These are phyloP conservation scores for Starmerella bombi DNA, from an alignment of 805 yeast species.

Conservation along the genomic window DNA sequence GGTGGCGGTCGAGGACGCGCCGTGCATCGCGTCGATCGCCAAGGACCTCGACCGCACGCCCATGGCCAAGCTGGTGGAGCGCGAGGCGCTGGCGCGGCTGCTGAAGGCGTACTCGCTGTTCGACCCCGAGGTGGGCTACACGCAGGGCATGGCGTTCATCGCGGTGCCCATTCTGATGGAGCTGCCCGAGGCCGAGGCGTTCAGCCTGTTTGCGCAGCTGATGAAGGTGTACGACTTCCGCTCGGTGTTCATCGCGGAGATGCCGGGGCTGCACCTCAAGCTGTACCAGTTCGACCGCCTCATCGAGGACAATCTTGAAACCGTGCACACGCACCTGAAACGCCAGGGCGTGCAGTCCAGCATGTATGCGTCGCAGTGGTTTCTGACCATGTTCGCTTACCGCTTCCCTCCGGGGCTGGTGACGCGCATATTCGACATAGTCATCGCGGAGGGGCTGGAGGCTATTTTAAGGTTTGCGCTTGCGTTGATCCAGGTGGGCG, in stretches of 20 bases:
- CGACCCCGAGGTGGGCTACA: constrained; percentile 91
- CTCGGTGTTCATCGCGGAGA: constrained; percentile 66
- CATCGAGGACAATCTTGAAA: constrained; percentile 63
- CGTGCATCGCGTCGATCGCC: constrained; percentile 61
- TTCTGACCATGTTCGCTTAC: constrained; percentile 85
- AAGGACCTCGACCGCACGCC: constrained; percentile 80
- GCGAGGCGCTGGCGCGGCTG: constrained; percentile 54
- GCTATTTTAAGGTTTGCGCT: constrained; percentile 73
- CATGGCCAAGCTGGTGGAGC: constrained; percentile 47
- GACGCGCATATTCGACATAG: constrained; percentile 70
- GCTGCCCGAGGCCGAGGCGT: constrained; percentile 71
- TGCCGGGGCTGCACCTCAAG: constrained; percentile 82
- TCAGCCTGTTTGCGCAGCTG: constrained; percentile 61
- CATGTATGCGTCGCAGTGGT: constrained; percentile 98
- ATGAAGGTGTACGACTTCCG: constrained; percentile 81
- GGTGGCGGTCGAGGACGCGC: constrained; percentile 37
- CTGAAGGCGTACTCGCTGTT: constrained; percentile 72
- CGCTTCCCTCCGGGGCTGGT: constrained; percentile 86
- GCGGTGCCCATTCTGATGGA: constrained; percentile 73
- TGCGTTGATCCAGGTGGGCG: constrained; percentile 61
- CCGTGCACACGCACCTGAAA: constrained; percentile 56
- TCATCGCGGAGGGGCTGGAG: constrained; percentile 84
- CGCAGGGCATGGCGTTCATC: constrained; percentile 95
- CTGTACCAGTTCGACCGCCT: constrained; percentile 84
- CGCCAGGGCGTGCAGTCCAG: constrained; percentile 83